Conservation (phyloP, 1,139 yeast species). For the Spencermartinsiella ligniputridi region DNA sequence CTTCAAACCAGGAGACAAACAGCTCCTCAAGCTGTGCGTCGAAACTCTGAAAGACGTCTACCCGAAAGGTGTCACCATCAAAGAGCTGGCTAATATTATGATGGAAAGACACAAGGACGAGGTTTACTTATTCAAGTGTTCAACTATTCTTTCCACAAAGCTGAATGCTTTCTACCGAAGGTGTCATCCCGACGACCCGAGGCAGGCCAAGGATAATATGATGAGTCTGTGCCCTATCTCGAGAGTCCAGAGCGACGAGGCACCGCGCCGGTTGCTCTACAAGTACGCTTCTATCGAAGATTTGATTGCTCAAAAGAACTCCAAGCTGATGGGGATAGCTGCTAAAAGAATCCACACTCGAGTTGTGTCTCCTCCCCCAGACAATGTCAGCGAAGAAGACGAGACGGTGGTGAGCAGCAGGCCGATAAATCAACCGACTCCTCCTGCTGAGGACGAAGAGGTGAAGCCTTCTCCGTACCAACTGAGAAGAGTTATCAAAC, state of each 20-base stretch:
- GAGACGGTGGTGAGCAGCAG: not conserved
- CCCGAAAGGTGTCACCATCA: slow-evolving; percentile 30
- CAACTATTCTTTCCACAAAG: slow-evolving; percentile 33
- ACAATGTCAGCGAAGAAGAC: not conserved
- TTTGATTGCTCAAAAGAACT: slow-evolving; percentile 4
- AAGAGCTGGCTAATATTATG: slow-evolving; percentile 28
- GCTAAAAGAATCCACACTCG: not conserved
- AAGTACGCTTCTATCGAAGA: slow-evolving; percentile 18
- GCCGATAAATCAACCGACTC: slow-evolving; percentile 6
- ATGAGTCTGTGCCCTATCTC: slow-evolving; percentile 24
- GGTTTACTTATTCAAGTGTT: slow-evolving; percentile 24
- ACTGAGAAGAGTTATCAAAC: slow-evolving; percentile 23
- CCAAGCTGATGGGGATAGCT: not conserved
- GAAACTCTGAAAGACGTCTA: slow-evolving; percentile 21
- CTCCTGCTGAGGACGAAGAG: not conserved
- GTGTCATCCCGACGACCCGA: slow-evolving; percentile 23
- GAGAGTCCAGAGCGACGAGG: slow-evolving; percentile 24
- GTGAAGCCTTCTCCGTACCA: slow-evolving; percentile 15
- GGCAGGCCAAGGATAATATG: slow-evolving; percentile 1
- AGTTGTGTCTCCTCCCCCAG: not conserved
- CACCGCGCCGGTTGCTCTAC: slow-evolving; percentile 29
- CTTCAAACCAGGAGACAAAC: slow-evolving; percentile 13
- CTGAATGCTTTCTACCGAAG: slow-evolving; percentile 32
- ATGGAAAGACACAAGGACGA: slow-evolving; percentile 14
- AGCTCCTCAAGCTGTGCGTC: slow-evolving; percentile 25